phyloP scores from a whole-genome alignment of 83 land plant species.

The Larix sibirica region DNA sequence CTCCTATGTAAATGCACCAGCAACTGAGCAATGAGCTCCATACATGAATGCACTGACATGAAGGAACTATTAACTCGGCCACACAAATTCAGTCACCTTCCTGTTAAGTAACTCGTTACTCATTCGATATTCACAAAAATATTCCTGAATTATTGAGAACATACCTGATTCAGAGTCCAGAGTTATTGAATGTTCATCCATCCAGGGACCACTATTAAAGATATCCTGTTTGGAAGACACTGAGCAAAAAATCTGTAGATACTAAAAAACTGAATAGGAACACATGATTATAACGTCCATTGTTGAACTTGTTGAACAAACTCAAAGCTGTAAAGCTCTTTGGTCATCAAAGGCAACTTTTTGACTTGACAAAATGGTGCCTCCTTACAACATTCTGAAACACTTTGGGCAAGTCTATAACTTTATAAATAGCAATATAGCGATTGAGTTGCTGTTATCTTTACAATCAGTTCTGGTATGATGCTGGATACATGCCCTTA shows the following conservation, averaged over 20 bases:
- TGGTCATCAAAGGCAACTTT: background rate
- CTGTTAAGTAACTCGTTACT: background rate
- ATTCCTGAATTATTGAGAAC: slow-evolving; percentile 4
- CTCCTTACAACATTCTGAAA: background rate
- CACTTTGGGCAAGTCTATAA: background rate
- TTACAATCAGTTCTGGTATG: background rate
- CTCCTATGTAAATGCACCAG: background rate
- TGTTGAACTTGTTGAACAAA: background rate
- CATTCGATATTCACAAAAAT: background rate
- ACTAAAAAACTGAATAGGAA: background rate
- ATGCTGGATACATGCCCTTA: background rate
- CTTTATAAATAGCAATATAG: background rate
- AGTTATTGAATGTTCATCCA: background rate
- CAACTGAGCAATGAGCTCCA: background rate
- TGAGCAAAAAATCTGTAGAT: background rate
- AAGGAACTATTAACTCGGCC: background rate
- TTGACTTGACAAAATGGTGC: background rate
- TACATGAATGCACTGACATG: background rate
- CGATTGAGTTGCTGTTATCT: background rate
- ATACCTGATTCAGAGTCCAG: background rate
- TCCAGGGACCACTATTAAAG: background rate
- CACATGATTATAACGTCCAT: background rate
- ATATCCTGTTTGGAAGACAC: background rate
- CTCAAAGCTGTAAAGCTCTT: background rate
- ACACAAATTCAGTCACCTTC: background rate